These are phyloP conservation scores for Chaetothyriales sp. DNA, from an alignment of 2,329 filamentous ascomycete species.

Conservation along the genomic window DNA sequence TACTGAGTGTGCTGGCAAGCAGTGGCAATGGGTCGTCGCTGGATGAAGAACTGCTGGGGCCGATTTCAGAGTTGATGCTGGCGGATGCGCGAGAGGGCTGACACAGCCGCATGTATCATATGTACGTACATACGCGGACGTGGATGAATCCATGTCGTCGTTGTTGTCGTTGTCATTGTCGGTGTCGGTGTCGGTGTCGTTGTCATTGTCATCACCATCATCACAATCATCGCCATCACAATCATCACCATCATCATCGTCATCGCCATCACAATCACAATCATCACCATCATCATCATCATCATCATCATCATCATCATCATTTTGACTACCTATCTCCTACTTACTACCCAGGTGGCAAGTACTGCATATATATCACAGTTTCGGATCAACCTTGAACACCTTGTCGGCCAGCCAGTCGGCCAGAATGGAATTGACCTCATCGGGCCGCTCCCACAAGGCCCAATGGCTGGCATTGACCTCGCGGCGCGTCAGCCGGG, in stretches of 20 bases:
- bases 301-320: too few relatives aligned
- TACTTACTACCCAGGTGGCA: too few relatives aligned
- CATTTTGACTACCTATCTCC: too few relatives aligned
- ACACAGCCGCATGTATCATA: slow-evolving; percentile 7
- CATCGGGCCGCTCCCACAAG: slow-evolving; percentile 55
- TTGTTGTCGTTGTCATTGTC: too few relatives aligned
- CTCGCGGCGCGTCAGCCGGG: slow-evolving; percentile 49
- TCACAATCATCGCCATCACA: too few relatives aligned
- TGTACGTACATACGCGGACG: too few relatives aligned
- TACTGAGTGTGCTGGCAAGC: slow-evolving; percentile 11
- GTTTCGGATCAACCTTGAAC: slow-evolving; percentile 24
- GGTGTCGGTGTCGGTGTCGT: too few relatives aligned
- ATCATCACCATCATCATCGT: too few relatives aligned
- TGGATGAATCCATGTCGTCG: too few relatives aligned
- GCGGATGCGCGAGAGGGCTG: slow-evolving; percentile 10
- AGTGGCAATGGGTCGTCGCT: neutral
- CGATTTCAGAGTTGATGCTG: slow-evolving; percentile 19
- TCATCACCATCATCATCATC: too few relatives aligned
- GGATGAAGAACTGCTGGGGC: slow-evolving; percentile 18
- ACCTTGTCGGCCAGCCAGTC: slow-evolving; percentile 52
- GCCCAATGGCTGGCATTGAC: slow-evolving; percentile 72
- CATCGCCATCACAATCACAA: too few relatives aligned
- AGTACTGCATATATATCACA: slow-evolving; percentile 4
- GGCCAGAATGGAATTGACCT: slow-evolving; percentile 55
- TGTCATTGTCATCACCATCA: too few relatives aligned